Evolutionary conservation across 306 rosid genomes (phyloP).

Genomic region (Fagus crenata): DNA sequence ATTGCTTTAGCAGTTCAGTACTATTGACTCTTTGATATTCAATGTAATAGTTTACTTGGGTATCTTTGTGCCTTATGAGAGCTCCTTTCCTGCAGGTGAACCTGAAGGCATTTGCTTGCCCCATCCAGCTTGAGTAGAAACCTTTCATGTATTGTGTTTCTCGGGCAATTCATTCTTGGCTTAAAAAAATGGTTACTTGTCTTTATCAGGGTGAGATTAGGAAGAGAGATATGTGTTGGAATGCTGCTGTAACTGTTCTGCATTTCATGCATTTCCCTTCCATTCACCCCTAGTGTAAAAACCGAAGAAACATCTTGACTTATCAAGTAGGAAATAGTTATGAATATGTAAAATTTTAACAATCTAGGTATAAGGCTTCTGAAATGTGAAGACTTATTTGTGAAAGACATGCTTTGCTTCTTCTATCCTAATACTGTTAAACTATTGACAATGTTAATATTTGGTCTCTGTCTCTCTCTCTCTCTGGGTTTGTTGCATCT

Average conservation of each 20-base stretch:
- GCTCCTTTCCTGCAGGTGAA: conserved; percentile 44
- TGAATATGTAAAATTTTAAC: conserved; percentile 15
- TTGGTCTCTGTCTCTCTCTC: background rate
- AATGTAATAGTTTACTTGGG: background rate
- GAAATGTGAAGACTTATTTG: background rate
- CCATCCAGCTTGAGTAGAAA: conserved; percentile 34
- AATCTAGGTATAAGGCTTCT: background rate
- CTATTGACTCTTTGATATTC: conserved; percentile 1
- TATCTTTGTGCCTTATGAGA: conserved; percentile 24
- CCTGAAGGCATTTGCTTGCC: conserved; percentile 28
- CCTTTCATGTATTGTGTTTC: conserved; percentile 40
- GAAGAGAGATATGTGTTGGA: conserved; percentile 29
- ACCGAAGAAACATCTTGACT: conserved; percentile 25
- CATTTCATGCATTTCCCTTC: conserved; percentile 27
- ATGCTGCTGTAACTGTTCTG: conserved; percentile 27
- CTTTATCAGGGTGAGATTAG: conserved; percentile 32
- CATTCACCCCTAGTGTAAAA: conserved; percentile 34
- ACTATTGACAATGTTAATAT: background rate
- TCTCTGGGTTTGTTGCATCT: too few species aligned
- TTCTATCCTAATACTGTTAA: background rate
- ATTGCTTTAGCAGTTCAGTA: conserved; percentile 25
- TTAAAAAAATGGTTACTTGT: conserved; percentile 36
- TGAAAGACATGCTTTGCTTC: background rate
- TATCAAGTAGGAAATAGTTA: conserved; percentile 16
- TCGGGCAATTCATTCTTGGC: conserved; percentile 98